Evolutionary conservation across 495 filamentous ascomycete species (phyloP), one percentile per base, ranked within the genome.

Genomic region (Friedmanniomyces simplex): DNA sequence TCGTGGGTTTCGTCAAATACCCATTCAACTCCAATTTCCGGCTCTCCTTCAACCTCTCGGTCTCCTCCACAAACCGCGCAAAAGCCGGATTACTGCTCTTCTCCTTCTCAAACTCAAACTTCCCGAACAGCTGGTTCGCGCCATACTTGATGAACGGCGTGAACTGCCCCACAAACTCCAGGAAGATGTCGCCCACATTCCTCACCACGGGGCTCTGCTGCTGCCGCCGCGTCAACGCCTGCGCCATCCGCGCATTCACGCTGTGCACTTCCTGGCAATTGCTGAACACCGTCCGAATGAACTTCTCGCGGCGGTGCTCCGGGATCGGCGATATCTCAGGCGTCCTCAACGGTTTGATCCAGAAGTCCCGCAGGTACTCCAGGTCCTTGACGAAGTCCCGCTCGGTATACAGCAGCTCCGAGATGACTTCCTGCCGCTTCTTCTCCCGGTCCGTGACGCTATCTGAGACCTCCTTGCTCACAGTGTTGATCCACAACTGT

Each of bases 361-460:
- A 99, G 79, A 97, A 97, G 73, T 99, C 94, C 57, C 91, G 83
- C 28, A 99, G 73, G 66, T 99, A 99, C 68, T 99, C 94, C 62
- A 99, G 76, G 68, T 99, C 94, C 75, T 99, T 99, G 68, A 99
- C 94, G 63, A 99, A 99, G 71, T 99, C 94, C 39, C 94, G 82
- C 70, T 99, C 94, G 0, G 94, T 99, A 70, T 99, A 99, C 82
- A 95, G 96, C 61, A 96, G 83, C 68, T 99, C 94, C 24, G 91
- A 96, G 60, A 99, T 96, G 57, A 97, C 84, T 67, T 99, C 94
- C 67, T 99, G 94, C 11, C 94, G 82, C 72, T 96, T 97, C 82
- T 95, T 94, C 68, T 99, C 93, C 58, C 79, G 81, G 57, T 99
- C 94, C 42, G 81, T 79, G 30, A 96, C 82, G 66, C 82, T 83